Evolutionary conservation across 192 early-diverging fungal genomes (phyloP).

Genomic region (Coemansia sp.): DNA sequence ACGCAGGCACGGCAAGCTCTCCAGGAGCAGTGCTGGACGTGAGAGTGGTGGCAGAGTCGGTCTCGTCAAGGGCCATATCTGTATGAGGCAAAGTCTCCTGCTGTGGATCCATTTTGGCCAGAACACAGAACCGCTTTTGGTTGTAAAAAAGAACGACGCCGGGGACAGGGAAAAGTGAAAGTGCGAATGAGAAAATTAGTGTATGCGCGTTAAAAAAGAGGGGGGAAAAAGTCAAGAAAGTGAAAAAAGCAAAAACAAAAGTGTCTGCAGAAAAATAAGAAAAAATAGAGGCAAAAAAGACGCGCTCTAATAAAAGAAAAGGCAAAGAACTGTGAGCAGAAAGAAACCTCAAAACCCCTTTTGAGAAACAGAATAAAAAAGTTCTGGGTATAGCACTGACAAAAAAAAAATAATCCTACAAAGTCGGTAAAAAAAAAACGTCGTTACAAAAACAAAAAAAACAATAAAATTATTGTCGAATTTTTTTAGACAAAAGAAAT

Average conservation of each 20-base stretch:
- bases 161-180: too few relatives aligned
- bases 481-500: not conserved
- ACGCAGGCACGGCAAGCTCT: not conserved
- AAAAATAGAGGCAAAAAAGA: too few relatives aligned
- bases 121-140: not conserved
- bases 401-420: conserved; percentile 1
- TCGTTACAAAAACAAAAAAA: not conserved
- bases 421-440: not conserved
- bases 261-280: too few relatives aligned
- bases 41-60: not conserved
- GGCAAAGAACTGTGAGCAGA: too few relatives aligned
- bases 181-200: too few relatives aligned
- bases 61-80: not conserved
- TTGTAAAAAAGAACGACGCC: too few relatives aligned
- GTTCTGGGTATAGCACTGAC: not conserved
- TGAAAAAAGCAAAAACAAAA: too few relatives aligned
- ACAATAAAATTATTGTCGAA: not conserved
- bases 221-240: not conserved
- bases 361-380: conserved; percentile 2
- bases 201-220: not conserved
- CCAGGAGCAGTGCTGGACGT: too few relatives aligned
- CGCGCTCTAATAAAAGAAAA: too few relatives aligned
- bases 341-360: not conserved
- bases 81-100: too few relatives aligned
- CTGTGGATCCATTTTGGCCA: too few relatives aligned